A percentile compares a stretch with the other conserved stretches of the same genome.
Evolutionary conservation across 495 filamentous ascomycete species (phyloP).

Genomic region (Penicillium atrosanguineum): DNA sequence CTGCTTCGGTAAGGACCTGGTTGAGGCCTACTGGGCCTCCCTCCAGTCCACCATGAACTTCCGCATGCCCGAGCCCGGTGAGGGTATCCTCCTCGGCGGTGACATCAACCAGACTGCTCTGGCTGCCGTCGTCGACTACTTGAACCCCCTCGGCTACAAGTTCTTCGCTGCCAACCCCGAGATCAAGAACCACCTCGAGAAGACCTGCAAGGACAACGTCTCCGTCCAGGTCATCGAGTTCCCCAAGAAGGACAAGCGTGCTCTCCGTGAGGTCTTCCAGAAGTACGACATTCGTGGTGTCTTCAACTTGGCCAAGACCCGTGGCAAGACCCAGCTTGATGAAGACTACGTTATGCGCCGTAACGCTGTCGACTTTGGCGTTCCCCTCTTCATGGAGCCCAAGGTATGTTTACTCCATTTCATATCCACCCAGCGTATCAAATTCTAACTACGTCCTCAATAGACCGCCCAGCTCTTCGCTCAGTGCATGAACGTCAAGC

Average conservation of each 20-base stretch:
- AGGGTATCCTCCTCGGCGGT: constrained; percentile 92
- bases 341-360: constrained; percentile 98
- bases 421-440: too few relatives aligned
- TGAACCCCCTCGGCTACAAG: constrained; percentile 88
- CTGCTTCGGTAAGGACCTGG: constrained; percentile 92
- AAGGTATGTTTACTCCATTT: constrained; percentile 63
- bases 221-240: constrained; percentile 92
- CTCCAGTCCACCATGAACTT: constrained; percentile 99
- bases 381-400: constrained; percentile 97
- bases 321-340: constrained; percentile 81
- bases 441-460: constrained; percentile 8
- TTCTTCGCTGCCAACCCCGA: constrained; percentile 79
- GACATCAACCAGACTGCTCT: constrained; percentile 67
- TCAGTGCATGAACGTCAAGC: constrained; percentile 92
- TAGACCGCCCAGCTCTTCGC: constrained; percentile 95
- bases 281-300: constrained; percentile 95
- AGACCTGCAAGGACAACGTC: constrained; percentile 59
- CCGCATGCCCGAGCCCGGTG: constrained; percentile 86
- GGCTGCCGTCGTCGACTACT: constrained; percentile 72
- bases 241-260: constrained; percentile 93
- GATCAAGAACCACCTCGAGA: constrained; percentile 82
- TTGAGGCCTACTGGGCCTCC: constrained; percentile 97
- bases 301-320: constrained; percentile 86
- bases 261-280: constrained; percentile 91
- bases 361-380: constrained; percentile 97